Conservation (phyloP, 345 rosid genomes). For the Capsella bursapastoris region DNA sequence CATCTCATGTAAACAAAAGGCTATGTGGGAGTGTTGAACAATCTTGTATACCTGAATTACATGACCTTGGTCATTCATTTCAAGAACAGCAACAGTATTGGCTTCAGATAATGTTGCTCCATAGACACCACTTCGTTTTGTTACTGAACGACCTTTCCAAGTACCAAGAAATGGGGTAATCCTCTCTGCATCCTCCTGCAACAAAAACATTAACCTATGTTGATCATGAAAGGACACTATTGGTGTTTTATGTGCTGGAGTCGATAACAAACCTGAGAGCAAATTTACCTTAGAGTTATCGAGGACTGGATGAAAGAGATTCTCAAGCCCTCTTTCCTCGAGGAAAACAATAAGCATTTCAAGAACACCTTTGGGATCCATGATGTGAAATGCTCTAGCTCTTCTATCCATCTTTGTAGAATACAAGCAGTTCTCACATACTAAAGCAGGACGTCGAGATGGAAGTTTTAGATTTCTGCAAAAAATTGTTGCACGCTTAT, state of each 20-base stretch:
- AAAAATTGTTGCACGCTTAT: neutral
- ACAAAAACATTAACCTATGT: conserved; percentile 13
- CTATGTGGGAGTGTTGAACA: conserved; percentile 2
- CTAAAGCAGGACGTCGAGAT: conserved; percentile 73
- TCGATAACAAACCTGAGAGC: neutral
- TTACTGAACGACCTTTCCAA: conserved; percentile 87
- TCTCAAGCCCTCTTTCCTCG: conserved; percentile 66
- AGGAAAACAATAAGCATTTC: conserved; percentile 88
- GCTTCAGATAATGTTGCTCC: conserved; percentile 86
- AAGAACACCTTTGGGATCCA: conserved; percentile 81
- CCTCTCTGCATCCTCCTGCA: conserved; percentile 56
- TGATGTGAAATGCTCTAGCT: conserved; percentile 85
- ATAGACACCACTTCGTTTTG: conserved; percentile 90
- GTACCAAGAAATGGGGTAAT: conserved; percentile 76
- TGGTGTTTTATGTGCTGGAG: neutral
- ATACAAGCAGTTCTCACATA: conserved; percentile 88
- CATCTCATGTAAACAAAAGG: neutral
- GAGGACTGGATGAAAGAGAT: conserved; percentile 58
- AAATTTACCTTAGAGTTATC: conserved; percentile 37
- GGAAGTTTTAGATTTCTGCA: conserved; percentile 86
- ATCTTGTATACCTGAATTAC: conserved; percentile 63
- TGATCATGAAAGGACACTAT: conserved; percentile 1
- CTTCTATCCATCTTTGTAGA: conserved; percentile 68
- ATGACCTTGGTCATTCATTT: conserved; percentile 68
- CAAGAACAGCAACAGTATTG: conserved; percentile 59